phyloP scores from a whole-genome alignment of 495 filamentous ascomycete genomes.

The Staphylotrichum tortipilum region DNA sequence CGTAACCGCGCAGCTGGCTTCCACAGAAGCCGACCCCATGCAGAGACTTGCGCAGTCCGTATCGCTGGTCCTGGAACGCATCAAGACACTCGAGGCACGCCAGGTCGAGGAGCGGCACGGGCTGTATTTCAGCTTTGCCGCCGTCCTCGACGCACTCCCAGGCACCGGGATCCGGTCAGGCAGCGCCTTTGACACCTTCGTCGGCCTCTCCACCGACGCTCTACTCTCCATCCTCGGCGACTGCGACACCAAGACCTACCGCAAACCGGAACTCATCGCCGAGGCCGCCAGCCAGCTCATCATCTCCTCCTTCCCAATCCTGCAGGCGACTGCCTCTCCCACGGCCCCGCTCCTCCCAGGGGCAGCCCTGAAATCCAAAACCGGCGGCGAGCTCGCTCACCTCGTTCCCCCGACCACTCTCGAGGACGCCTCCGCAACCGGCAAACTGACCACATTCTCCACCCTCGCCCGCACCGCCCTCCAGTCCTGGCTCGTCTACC shows the following conservation, averaged over 20 bases:
- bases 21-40: slow-evolving; percentile 12
- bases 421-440: not conserved
- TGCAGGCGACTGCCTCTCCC: slow-evolving; percentile 21
- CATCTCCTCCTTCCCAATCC: slow-evolving; percentile 31
- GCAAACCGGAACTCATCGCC: slow-evolving; percentile 61
- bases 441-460: slow-evolving; percentile 5
- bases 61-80: slow-evolving; percentile 31
- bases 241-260: slow-evolving; percentile 32
- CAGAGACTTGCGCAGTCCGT: slow-evolving; percentile 21
- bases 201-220: slow-evolving; percentile 6
- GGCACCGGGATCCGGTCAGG: not conserved
- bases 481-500: slow-evolving; percentile 32
- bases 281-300: slow-evolving; percentile 56
- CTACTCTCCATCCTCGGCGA: slow-evolving; percentile 29
- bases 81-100: slow-evolving; percentile 43
- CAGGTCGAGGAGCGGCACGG: slow-evolving; percentile 64
- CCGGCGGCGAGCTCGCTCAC: slow-evolving; percentile 7
- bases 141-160: slow-evolving; percentile 34
- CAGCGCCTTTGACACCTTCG: not conserved
- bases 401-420: too few species aligned
- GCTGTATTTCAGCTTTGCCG: slow-evolving; percentile 52
- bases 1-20: slow-evolving; percentile 39
- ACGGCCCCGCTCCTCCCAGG: slow-evolving; percentile 14
- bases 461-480: slow-evolving; percentile 25
- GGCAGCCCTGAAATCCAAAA: slow-evolving; percentile 9